phyloP scores from a whole-genome alignment of 1,284 basidiomycete species.

The Coriolopsis trogii region DNA sequence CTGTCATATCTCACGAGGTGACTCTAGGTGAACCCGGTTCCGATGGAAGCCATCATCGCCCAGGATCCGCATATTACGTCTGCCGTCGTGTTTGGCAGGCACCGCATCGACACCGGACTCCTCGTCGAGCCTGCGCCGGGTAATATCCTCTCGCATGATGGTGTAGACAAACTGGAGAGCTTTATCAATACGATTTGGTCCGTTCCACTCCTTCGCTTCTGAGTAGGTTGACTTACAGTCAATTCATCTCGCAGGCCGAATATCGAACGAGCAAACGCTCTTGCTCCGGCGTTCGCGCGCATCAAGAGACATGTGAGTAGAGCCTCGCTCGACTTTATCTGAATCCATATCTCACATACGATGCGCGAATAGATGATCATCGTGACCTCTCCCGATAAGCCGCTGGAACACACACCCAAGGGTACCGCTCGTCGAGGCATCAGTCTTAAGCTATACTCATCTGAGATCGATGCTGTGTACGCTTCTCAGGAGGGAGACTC shows the following conservation, averaged over 20 bases:
- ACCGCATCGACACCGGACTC: constrained; percentile 12
- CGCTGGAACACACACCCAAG: constrained; percentile 40
- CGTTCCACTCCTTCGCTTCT: not conserved
- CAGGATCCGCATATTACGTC: constrained; percentile 17
- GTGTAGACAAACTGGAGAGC: constrained; percentile 26
- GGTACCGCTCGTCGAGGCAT: constrained; percentile 33
- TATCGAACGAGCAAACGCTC: constrained; percentile 8
- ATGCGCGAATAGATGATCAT: constrained; percentile 34
- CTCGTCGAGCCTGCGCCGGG: constrained; percentile 8
- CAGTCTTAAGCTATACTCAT: constrained; percentile 32
- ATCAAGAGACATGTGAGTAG: constrained; percentile 8
- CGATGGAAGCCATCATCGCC: constrained; percentile 7
- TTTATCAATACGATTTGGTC: constrained; percentile 37
- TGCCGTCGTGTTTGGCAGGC: constrained; percentile 15
- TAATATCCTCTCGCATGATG: constrained; percentile 3
- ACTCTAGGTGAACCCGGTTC: constrained; percentile 1
- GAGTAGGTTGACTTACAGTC: too few species aligned
- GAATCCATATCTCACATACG: not conserved
- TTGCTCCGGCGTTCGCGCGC: constrained; percentile 2
- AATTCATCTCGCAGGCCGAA: constrained; percentile 9
- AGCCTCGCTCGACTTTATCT: too few species aligned
- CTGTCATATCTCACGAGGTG: too few species aligned
- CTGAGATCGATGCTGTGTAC: constrained; percentile 36
- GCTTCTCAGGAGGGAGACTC: too few species aligned
- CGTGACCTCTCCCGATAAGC: constrained; percentile 31